Percentiles rank a stretch among this genome's conserved stretches.
phyloP scores from a whole-genome alignment of 441 rosid species.

The Metrosideros polymorpha region DNA sequence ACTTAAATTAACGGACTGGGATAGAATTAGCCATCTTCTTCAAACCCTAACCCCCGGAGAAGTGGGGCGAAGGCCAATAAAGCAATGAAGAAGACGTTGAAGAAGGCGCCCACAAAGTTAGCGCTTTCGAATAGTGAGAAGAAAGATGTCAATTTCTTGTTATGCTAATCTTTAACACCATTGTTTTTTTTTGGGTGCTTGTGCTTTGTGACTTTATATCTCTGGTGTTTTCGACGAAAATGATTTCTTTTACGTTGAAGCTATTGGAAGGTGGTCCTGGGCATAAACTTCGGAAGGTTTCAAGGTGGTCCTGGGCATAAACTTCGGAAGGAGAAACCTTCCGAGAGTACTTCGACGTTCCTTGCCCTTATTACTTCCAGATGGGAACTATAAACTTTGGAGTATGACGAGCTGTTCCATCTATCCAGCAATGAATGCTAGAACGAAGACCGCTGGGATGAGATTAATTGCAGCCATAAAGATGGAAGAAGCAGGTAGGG shows the following conservation, averaged over 20 bases:
- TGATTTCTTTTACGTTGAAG: too few species aligned
- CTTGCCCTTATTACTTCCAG: neutral
- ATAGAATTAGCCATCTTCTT: too few species aligned
- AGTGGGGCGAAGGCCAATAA: too few species aligned
- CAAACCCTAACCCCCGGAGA: too few species aligned
- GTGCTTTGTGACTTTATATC: neutral
- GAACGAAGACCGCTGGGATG: conserved; percentile 58
- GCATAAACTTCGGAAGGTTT: too few species aligned
- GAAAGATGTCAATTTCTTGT: neutral
- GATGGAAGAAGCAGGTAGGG: conserved; percentile 94
- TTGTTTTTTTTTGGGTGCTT: neutral
- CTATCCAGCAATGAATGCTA: conserved; percentile 27
- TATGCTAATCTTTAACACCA: too few species aligned
- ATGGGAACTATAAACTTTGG: conserved; percentile 10
- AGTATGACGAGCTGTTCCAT: conserved; percentile 15
- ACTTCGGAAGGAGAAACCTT: neutral
- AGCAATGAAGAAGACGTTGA: too few species aligned
- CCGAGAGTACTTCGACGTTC: neutral
- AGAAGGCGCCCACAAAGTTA: too few species aligned
- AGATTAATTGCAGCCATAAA: conserved; percentile 73
- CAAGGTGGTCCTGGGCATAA: too few species aligned
- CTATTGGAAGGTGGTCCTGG: too few species aligned
- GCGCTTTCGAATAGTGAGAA: too few species aligned
- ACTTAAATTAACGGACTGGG: too few species aligned
- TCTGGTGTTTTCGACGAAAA: neutral